Conservation (phyloP, 805 yeast genomes). For the Candida hungchunana region DNA sequence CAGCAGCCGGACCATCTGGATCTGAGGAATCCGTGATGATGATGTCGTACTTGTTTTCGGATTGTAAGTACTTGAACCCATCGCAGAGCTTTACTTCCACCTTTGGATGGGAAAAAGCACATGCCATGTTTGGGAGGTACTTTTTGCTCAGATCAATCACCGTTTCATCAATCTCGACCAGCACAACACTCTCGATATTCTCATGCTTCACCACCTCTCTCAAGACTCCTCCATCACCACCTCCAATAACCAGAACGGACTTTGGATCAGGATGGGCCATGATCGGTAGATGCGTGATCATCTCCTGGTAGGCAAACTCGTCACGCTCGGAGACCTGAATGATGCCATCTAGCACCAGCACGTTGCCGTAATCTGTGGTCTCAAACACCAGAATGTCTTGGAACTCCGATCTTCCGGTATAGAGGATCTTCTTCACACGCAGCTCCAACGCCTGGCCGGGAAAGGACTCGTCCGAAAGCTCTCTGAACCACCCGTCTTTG, state of each 20-base stretch:
- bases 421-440: conserved; percentile 58
- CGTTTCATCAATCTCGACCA: conserved; percentile 86
- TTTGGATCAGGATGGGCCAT: conserved; percentile 73
- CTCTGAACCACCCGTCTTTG: conserved; percentile 77
- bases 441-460: conserved; percentile 84
- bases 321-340: conserved; percentile 90
- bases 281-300: conserved; percentile 80
- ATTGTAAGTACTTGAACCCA: conserved; percentile 73
- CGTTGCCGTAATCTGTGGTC: conserved; percentile 77
- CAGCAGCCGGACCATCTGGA: conserved; percentile 95
- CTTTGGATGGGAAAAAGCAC: conserved; percentile 56
- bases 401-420: conserved; percentile 61
- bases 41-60: conserved; percentile 60
- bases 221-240: conserved; percentile 94
- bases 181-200: conserved; percentile 56
- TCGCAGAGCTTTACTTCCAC: conserved; percentile 69
- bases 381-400: conserved; percentile 77
- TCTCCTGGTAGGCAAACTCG: conserved; percentile 91
- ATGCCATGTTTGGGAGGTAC: conserved; percentile 76
- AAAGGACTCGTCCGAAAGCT: conserved; percentile 62
- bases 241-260: conserved; percentile 83
- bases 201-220: conserved; percentile 82
- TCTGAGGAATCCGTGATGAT: conserved; percentile 91
- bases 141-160: conserved; percentile 70
- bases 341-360: conserved; percentile 83